Evolutionary conservation across 352 stramenopile species (phyloP).

Genomic region (Phytophthora agathidicida): DNA sequence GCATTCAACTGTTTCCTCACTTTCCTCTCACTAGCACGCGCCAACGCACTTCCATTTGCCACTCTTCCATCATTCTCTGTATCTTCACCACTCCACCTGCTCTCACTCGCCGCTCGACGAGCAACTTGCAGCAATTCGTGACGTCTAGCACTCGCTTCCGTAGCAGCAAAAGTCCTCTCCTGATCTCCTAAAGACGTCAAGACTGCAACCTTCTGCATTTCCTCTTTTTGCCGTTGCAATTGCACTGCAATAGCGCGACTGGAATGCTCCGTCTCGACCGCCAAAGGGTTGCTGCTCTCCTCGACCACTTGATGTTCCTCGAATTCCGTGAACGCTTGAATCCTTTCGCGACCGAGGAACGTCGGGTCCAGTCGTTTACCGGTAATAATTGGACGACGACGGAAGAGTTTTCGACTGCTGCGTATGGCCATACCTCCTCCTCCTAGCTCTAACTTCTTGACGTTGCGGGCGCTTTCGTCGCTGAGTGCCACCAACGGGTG

Average conservation of each 20-base stretch:
- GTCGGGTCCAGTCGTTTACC: constrained; percentile 57
- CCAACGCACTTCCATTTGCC: constrained; percentile 33
- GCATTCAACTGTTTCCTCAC: constrained; percentile 72
- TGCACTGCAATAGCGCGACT: constrained; percentile 51
- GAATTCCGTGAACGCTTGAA: constrained; percentile 39
- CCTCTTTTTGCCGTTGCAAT: constrained; percentile 21
- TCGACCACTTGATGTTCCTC: constrained; percentile 16
- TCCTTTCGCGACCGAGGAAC: constrained; percentile 55
- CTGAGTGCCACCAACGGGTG: constrained; percentile 54
- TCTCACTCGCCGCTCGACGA: constrained; percentile 14
- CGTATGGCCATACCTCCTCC: constrained; percentile 17
- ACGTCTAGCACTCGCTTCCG: constrained; percentile 50
- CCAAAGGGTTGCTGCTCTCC: constrained; percentile 21
- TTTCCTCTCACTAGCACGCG: constrained; percentile 57
- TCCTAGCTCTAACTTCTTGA: constrained; percentile 24
- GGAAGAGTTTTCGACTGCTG: constrained; percentile 19
- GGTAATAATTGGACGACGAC: not conserved
- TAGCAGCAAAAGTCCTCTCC: constrained; percentile 52
- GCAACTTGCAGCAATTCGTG: constrained; percentile 22
- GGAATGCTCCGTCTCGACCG: constrained; percentile 42
- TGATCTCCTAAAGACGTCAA: constrained; percentile 36
- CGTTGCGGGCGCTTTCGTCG: constrained; percentile 28
- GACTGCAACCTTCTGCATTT: constrained; percentile 11
- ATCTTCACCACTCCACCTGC: constrained; percentile 17
- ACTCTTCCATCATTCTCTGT: constrained; percentile 4